Evolutionary conservation across 495 filamentous ascomycete genomes (phyloP).

Genomic region (Penicillium odoratum): DNA sequence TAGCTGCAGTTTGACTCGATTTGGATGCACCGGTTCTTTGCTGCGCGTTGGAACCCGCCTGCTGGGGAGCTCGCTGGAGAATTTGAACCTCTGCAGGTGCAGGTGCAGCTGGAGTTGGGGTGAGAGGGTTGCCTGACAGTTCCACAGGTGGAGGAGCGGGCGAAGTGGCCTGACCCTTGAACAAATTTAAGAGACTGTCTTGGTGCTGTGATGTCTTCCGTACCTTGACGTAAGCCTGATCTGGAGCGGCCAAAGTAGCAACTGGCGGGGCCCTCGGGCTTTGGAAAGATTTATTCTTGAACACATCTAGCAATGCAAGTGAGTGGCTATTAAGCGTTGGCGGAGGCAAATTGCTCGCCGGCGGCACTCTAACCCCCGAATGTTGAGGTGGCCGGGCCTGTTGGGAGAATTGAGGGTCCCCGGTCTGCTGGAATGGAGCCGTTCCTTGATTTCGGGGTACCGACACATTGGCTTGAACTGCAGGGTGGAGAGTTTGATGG

Average conservation of each 20-base stretch:
- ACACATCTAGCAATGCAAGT: slow-evolving; percentile 61
- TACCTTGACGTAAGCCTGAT: slow-evolving; percentile 14
- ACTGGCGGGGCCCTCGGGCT: slow-evolving; percentile 34
- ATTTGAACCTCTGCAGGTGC: slow-evolving; percentile 32
- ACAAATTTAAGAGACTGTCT: slow-evolving; percentile 37
- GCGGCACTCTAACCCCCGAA: slow-evolving; percentile 49
- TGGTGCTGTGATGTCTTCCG: slow-evolving; percentile 43
- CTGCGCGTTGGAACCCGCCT: slow-evolving; percentile 19
- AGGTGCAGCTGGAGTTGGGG: slow-evolving; percentile 9
- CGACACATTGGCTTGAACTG: slow-evolving; percentile 11
- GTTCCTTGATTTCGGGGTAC: slow-evolving; percentile 25
- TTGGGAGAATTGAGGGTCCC: slow-evolving; percentile 51
- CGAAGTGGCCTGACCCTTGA: slow-evolving; percentile 30
- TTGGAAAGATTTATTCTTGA: slow-evolving; percentile 51
- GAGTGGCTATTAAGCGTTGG: slow-evolving; percentile 67
- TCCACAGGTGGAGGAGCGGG: slow-evolving; percentile 34
- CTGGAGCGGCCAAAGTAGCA: slow-evolving; percentile 30
- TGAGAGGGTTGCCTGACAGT: slow-evolving; percentile 33
- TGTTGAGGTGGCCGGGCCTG: slow-evolving; percentile 38
- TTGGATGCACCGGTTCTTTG: slow-evolving; percentile 12
- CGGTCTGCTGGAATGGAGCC: slow-evolving; percentile 54
- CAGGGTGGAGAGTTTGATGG: slow-evolving; percentile 14
- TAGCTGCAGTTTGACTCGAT: slow-evolving; percentile 38
- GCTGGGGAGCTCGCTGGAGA: slow-evolving; percentile 35
- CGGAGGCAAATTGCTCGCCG: slow-evolving; percentile 56